phyloP scores from a whole-genome alignment of 129 eudicot species.

The Flaveria ramosissima region DNA sequence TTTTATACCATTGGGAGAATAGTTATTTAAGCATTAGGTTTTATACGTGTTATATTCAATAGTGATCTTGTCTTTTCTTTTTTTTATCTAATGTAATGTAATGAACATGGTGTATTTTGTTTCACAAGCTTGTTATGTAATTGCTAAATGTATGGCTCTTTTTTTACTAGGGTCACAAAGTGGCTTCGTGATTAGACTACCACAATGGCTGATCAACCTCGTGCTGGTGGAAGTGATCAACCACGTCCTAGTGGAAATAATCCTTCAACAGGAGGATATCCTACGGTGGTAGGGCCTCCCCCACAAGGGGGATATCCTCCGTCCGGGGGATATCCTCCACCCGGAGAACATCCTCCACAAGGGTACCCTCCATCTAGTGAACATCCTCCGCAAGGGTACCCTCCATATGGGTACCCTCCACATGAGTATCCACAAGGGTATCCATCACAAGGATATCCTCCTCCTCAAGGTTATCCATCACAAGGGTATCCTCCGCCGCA shows the following conservation, averaged over 20 bases:
- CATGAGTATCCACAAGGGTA: slow-evolving; percentile 11
- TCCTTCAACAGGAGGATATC: slow-evolving; percentile 28
- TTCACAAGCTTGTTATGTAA: slow-evolving; percentile 2
- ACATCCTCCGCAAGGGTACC: slow-evolving; percentile 16
- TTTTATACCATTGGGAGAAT: too few species aligned
- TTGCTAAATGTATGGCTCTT: not conserved
- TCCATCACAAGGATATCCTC: slow-evolving; percentile 19
- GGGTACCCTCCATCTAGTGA: slow-evolving; percentile 15
- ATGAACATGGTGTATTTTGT: slow-evolving; percentile 9
- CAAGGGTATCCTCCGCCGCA: slow-evolving; percentile 30
- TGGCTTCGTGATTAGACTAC: slow-evolving; percentile 16
- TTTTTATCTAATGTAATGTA: not conserved
- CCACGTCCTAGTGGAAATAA: slow-evolving; percentile 2
- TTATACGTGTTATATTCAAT: too few species aligned
- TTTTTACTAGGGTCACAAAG: not conserved
- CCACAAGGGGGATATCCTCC: slow-evolving; percentile 26
- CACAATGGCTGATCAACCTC: slow-evolving; percentile 38
- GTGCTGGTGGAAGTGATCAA: slow-evolving; percentile 13
- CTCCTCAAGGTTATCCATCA: slow-evolving; percentile 34
- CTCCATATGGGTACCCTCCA: slow-evolving; percentile 1
- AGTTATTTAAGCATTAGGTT: too few species aligned
- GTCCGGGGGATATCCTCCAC: not conserved
- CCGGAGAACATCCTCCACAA: not conserved
- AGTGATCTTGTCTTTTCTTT: not conserved
- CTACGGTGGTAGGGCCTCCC: slow-evolving; percentile 15